Evolutionary conservation across 257 asterid species (phyloP).

Genomic region (Pogostemon cablin): DNA sequence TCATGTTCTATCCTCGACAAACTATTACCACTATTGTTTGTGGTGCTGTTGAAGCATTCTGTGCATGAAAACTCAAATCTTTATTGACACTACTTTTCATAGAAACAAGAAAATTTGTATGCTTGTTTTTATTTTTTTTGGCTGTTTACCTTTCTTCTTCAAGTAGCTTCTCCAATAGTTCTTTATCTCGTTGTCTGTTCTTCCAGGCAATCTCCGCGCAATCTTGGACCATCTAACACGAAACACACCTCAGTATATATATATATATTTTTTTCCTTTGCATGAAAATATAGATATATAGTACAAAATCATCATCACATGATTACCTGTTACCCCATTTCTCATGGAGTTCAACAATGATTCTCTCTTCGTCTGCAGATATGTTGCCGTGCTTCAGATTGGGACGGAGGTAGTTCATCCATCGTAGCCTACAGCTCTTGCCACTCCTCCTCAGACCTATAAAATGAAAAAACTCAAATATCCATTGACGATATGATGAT

Average conservation of each 20-base stretch:
- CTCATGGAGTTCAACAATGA: slow-evolving; percentile 57
- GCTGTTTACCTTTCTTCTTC: slow-evolving; percentile 43
- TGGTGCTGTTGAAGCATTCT: slow-evolving; percentile 26
- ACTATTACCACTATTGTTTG: slow-evolving; percentile 6
- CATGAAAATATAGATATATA: not conserved
- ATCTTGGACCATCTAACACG: slow-evolving; percentile 72
- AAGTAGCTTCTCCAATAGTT: slow-evolving; percentile 73
- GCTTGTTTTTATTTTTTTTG: slow-evolving; percentile 38
- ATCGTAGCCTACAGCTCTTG: slow-evolving; percentile 74
- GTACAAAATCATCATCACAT: not conserved
- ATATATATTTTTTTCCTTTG: not conserved
- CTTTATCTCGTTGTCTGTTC: slow-evolving; percentile 84
- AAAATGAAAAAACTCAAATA: not conserved
- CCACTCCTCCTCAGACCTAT: slow-evolving; percentile 70
- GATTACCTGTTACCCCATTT: slow-evolving; percentile 74
- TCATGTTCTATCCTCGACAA: slow-evolving; percentile 28
- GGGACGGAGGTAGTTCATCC: slow-evolving; percentile 83
- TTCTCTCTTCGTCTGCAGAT: slow-evolving; percentile 54
- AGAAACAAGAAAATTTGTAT: not conserved
- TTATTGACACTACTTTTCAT: not conserved
- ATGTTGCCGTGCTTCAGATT: slow-evolving; percentile 63
- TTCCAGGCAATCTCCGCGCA: slow-evolving; percentile 69
- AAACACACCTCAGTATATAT: not conserved
- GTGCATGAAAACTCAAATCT: slow-evolving; percentile 12
- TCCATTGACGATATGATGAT: not conserved